A percentile compares a stretch with the other conserved stretches of the same genome.
Evolutionary conservation across 805 yeast genomes (phyloP).

Genomic region (Grigorovia transvaalensis): DNA sequence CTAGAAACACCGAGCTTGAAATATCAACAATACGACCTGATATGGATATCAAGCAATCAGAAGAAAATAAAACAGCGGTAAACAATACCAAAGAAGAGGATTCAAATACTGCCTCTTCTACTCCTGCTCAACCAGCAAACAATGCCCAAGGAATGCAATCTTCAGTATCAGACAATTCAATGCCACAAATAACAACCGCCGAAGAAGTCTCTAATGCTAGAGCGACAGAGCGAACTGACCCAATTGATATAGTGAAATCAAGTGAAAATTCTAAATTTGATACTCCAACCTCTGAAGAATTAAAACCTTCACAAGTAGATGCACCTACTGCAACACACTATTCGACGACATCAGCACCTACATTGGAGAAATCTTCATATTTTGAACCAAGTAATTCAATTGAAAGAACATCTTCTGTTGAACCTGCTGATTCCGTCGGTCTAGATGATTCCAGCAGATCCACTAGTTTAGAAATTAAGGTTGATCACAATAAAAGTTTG

Average conservation of each 20-base stretch:
- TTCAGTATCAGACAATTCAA: too few species aligned
- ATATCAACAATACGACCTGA: not conserved
- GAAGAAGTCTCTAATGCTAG: too few species aligned
- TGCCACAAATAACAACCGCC: too few species aligned
- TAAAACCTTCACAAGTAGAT: too few species aligned
- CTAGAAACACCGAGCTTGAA: constrained; percentile 12
- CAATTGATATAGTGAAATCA: too few species aligned
- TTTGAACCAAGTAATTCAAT: not conserved
- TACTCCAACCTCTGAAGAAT: too few species aligned
- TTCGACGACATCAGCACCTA: not conserved
- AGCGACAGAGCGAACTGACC: too few species aligned
- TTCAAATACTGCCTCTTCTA: not conserved
- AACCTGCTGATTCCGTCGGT: not conserved
- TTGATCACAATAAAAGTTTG: not conserved
- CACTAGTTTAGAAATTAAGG: not conserved
- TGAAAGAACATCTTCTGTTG: not conserved
- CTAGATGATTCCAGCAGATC: not conserved
- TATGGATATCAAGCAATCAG: constrained; percentile 1
- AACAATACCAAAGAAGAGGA: not conserved
- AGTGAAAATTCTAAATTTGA: too few species aligned
- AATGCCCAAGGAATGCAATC: too few species aligned
- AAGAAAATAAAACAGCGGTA: constrained; percentile 1
- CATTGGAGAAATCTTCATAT: not conserved
- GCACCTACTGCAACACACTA: not conserved
- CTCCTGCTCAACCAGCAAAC: too few species aligned